Base-by-base conservation (phyloP, 2,329 filamentous ascomycete genomes). In the Fusarium udum region DNA sequence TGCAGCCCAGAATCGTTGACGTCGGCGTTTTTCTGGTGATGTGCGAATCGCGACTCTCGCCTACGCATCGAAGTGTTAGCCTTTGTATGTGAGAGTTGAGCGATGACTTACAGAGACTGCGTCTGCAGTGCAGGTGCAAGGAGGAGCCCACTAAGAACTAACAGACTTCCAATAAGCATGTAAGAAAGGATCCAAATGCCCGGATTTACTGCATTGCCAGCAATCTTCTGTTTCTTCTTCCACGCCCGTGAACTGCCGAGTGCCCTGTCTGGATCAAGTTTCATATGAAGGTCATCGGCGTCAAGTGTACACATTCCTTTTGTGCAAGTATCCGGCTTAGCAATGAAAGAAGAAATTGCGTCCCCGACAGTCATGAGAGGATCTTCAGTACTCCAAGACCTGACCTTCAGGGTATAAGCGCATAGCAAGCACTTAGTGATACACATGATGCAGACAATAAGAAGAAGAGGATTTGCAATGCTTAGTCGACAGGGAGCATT, bases 181-280 rank as follows among this genome's bases (percentile, higher is more conserved):
- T 52, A 36, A 15, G 48, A 36, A 11, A 52, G 13, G 12, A 36
- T 52, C 48, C 31, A 52, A 20, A 26, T 5, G 2, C n/a, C 31
- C 6, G 31, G 31, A 8, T 36, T 52, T 8, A 36, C 48, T 24
- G n/a, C n/a, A 34, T 52, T 36, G 0, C 48, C 31, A 24, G 8
- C 48, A 0, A 52, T 7, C 5, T 6, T 3, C 4, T 22, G 22
- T 18, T 32, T 31, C 10, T 24, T 40, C 37, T 20, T 36, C 31
- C 48, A 52, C 0, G 6, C 3, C 1, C 16, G n/a, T 11, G 48
- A 7, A 11, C 3, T 36, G 3, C 7, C 14, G 0, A 49, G 46
- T 24, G 4, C 15, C 0, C 15, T 32, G 0, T 49, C 28, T 18
- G 28, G 22, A 32, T n/a, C 22, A 2, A 49, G 22, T 6, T 31